These are phyloP conservation scores for Penicillium italicum DNA, from an alignment of 2,329 filamentous ascomycete species.

Conservation along the genomic window DNA sequence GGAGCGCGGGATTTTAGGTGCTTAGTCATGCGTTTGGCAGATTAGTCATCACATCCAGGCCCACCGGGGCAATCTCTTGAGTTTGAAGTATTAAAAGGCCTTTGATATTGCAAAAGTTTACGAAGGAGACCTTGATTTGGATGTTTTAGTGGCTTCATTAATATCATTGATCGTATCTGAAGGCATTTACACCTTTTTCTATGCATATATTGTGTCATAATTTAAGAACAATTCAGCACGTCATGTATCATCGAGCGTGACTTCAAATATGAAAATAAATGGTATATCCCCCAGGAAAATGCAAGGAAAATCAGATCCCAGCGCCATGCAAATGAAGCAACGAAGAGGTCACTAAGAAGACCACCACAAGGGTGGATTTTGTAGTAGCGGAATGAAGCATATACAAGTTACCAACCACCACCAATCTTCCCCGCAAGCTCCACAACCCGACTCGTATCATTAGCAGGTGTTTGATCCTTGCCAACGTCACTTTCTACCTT, in stretches of 20 bases:
- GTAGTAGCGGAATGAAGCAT: not conserved
- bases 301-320: constrained; percentile 12
- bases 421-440: constrained; percentile 87
- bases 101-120: not conserved
- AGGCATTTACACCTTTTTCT: not conserved
- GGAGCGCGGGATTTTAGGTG: constrained; percentile 6
- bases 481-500: constrained; percentile 94
- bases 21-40: not conserved
- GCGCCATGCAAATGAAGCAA: constrained; percentile 20
- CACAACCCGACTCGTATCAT: constrained; percentile 75
- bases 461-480: constrained; percentile 57
- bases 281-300: constrained; percentile 19
- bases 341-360: not conserved
- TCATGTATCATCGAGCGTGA: not conserved
- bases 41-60: not conserved
- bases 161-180: not conserved
- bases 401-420: constrained; percentile 73
- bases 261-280: constrained; percentile 2
- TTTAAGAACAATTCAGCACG: not conserved
- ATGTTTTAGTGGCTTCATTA: not conserved
- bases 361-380: not conserved
- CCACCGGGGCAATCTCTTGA: not conserved
- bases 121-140: not conserved
- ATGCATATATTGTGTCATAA: not conserved
- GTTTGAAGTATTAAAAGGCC: not conserved